A percentile compares a stretch with the other conserved stretches of the same genome.
These are phyloP conservation scores for Colletotrichum cuscutae DNA, from an alignment of 2,329 filamentous ascomycete species.

Conservation along the genomic window DNA sequence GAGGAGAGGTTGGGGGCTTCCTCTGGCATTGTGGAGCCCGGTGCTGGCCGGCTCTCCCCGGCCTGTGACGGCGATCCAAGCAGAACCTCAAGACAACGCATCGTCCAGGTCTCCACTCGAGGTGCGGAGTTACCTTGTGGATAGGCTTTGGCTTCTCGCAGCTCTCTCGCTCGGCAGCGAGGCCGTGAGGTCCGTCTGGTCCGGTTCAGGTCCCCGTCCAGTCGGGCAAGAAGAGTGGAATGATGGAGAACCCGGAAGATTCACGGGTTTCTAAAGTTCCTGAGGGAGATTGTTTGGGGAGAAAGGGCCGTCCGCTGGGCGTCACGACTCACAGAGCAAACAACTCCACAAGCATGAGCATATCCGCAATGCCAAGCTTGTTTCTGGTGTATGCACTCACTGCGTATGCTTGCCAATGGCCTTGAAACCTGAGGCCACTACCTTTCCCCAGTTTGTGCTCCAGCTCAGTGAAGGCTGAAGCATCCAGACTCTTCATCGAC, in stretches of 20 bases:
- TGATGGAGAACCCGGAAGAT: background rate
- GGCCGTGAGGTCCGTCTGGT: background rate
- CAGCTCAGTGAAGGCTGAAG: slow-evolving; percentile 25
- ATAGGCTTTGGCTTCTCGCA: background rate
- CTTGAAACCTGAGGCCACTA: background rate
- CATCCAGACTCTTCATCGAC: slow-evolving; percentile 31
- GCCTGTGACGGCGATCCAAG: slow-evolving; percentile 27
- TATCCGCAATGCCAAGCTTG: background rate
- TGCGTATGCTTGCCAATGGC: background rate
- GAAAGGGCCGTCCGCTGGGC: background rate
- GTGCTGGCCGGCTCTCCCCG: slow-evolving; percentile 31
- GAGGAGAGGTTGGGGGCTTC: slow-evolving; percentile 4
- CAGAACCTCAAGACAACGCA: slow-evolving; percentile 15
- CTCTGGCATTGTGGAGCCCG: background rate
- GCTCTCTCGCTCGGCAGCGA: background rate
- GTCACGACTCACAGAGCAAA: background rate
- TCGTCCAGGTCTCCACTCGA: background rate
- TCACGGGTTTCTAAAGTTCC: background rate
- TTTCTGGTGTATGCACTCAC: background rate
- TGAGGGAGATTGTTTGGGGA: background rate
- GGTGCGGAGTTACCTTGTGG: background rate
- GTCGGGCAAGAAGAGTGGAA: background rate
- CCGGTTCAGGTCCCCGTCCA: background rate
- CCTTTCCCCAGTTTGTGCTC: slow-evolving; percentile 3
- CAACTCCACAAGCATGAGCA: background rate